Base-by-base conservation (phyloP, 768 basidiomycete species). In the Rhodocollybia butyracea region DNA sequence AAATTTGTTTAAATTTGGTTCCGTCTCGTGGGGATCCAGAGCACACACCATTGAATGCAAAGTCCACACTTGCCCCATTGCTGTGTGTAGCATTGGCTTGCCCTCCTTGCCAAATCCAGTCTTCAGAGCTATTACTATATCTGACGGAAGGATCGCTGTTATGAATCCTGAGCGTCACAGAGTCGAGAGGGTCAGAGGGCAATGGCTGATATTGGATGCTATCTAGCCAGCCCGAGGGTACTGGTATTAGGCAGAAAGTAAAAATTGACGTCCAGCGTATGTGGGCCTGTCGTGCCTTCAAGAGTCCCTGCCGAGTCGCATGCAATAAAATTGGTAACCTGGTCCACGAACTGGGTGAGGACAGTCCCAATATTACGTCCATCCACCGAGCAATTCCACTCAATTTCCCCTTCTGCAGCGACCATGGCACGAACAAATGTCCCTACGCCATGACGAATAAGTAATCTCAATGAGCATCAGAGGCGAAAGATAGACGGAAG, bases 241-340 rank as follows among this genome's bases (percentile, higher is more conserved):
- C 5, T 6, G n/a, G 12, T 30, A n/a, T 15, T 46, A 6, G 48
- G 48, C 19, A 39, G 15, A 32, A 50, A 50, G 5, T 15, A 38
- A 24, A 51, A 51, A 13, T 51, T 38, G 39, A 51, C 31, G 24
- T 13, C 39, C 12, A 51, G 34, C 11, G 51, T 53, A 34, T 41
- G 51, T 22, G 10, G n/a, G 27, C 17, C 24, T 5, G 39, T 40
- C 4, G 50, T 24, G 12, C 36, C 50, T 24, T 32, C 32, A 12
- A 53, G 27, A 8, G 51, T 53, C 19, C 31, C 51, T 32, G n/a
- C 51, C 6, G 51, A 41, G 42, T 53, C 51, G 41, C 51, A 53
- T 31, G 27, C 51, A 53, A 53, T 53, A 40, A 29, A 53, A 31
- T 53, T 53, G 24, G 51, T 53, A 8, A 53, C 31, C 15, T 41